Conservation (phyloP, 345 rosid genomes). For the Rhodomyrtus tomentosa region DNA sequence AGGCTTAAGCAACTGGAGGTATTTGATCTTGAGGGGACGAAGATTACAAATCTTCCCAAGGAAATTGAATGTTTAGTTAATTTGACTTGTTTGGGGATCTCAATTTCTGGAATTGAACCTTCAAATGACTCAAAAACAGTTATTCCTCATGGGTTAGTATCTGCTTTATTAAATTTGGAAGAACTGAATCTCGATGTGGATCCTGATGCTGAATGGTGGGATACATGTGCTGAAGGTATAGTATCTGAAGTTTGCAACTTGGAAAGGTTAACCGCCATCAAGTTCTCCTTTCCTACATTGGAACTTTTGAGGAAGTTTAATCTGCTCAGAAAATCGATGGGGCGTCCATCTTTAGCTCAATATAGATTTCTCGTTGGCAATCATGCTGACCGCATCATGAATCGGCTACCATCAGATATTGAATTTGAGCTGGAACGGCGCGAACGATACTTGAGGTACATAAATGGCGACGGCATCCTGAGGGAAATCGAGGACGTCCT, state of each 20-base stretch:
- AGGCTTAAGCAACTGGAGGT: slow-evolving; percentile 11
- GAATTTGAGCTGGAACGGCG: background rate
- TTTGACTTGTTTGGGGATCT: background rate
- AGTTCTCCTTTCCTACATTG: background rate
- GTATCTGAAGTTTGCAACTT: background rate
- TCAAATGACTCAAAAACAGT: background rate
- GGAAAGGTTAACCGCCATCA: background rate
- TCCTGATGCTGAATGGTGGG: background rate
- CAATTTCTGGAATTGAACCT: background rate
- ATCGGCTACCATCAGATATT: slow-evolving; percentile 7
- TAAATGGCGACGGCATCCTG: slow-evolving; percentile 5
- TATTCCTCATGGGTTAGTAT: background rate
- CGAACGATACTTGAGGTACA: slow-evolving; percentile 9
- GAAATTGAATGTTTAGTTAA: background rate
- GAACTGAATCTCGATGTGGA: background rate
- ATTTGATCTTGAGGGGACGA: slow-evolving; percentile 19
- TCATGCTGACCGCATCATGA: slow-evolving; percentile 8
- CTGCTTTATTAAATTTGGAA: background rate
- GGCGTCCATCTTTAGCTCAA: background rate
- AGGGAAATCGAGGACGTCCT: background rate
- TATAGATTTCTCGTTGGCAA: slow-evolving; percentile 9
- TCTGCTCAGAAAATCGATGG: background rate
- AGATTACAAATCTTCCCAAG: slow-evolving; percentile 9
- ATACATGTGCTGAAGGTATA: background rate
- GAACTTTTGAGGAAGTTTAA: background rate